phyloP scores from a whole-genome alignment of 129 eudicot genomes.

The Saussurea involucrata region DNA sequence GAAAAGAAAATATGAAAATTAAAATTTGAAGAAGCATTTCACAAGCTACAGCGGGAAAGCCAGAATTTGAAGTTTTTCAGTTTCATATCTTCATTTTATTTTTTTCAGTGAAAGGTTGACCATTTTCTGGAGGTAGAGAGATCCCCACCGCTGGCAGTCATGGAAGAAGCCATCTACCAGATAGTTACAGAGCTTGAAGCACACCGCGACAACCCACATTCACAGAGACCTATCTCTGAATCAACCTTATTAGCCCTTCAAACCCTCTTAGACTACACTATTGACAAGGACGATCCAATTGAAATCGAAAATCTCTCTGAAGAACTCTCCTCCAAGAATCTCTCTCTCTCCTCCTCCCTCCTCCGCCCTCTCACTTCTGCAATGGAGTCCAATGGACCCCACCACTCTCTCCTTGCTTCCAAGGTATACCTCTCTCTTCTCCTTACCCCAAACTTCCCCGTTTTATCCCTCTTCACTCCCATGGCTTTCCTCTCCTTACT shows the following conservation, averaged over 20 bases:
- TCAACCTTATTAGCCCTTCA: slow-evolving; percentile 52
- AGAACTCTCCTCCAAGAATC: slow-evolving; percentile 51
- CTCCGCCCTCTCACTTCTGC: slow-evolving; percentile 42
- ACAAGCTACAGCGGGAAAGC: slow-evolving; percentile 27
- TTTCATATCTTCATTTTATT: neutral
- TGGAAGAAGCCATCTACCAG: slow-evolving; percentile 57
- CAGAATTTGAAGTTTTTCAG: slow-evolving; percentile 19
- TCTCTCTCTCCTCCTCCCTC: slow-evolving; percentile 42
- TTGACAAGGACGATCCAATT: slow-evolving; percentile 43
- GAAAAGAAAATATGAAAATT: neutral
- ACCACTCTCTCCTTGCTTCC: slow-evolving; percentile 48
- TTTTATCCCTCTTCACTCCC: slow-evolving; percentile 78
- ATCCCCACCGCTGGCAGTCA: slow-evolving; percentile 15
- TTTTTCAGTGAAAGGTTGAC: neutral
- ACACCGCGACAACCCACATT: slow-evolving; percentile 18
- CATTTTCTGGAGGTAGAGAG: neutral
- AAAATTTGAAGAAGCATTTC: neutral
- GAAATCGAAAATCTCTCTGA: slow-evolving; percentile 44
- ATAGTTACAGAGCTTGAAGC: slow-evolving; percentile 56
- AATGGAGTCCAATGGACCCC: slow-evolving; percentile 62
- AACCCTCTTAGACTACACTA: slow-evolving; percentile 48
- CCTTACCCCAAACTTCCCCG: slow-evolving; percentile 65
- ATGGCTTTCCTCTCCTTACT: slow-evolving; percentile 66
- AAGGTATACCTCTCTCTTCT: slow-evolving; percentile 71
- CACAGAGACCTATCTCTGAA: slow-evolving; percentile 50